Conservation (phyloP, 2,329 filamentous ascomycete genomes). For the Calonectria hongkongensis region DNA sequence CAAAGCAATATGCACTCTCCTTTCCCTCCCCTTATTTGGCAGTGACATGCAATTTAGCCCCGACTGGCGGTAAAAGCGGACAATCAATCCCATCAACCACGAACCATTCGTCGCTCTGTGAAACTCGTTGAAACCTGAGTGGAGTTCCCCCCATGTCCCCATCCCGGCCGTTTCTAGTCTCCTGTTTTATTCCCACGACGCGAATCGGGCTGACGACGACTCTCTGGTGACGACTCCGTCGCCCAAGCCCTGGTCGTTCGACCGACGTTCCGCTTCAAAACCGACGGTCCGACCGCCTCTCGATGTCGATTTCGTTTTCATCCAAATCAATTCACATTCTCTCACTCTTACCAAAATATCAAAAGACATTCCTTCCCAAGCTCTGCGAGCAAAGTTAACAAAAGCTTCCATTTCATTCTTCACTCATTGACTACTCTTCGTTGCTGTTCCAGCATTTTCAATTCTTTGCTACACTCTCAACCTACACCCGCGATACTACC, state of each 20-base stretch:
- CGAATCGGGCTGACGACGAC: slow-evolving; percentile 35
- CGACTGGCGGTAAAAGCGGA: slow-evolving; percentile 22
- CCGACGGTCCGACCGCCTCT: slow-evolving; percentile 27
- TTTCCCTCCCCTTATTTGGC: slow-evolving; percentile 1
- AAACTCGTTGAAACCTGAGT: slow-evolving; percentile 31
- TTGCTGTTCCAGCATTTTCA: slow-evolving; percentile 15
- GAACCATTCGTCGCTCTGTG: slow-evolving; percentile 27
- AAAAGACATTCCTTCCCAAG: slow-evolving; percentile 28
- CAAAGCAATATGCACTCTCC: background rate
- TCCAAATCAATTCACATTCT: slow-evolving; percentile 23
- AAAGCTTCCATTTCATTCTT: slow-evolving; percentile 15
- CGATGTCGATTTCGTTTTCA: background rate
- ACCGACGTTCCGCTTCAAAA: slow-evolving; percentile 29
- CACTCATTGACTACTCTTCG: background rate
- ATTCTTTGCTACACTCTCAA: slow-evolving; percentile 3
- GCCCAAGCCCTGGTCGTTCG: slow-evolving; percentile 13
- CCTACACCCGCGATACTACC: background rate
- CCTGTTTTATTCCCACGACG: slow-evolving; percentile 32
- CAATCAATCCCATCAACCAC: slow-evolving; percentile 16
- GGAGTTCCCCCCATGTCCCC: slow-evolving; percentile 17
- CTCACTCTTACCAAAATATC: slow-evolving; percentile 24
- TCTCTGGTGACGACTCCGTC: slow-evolving; percentile 31
- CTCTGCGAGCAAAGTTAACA: slow-evolving; percentile 28
- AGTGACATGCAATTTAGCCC: slow-evolving; percentile 15
- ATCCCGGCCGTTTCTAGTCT: slow-evolving; percentile 21